Evolutionary conservation across 805 yeast genomes (phyloP).

Genomic region (Teunomyces kruisii): DNA sequence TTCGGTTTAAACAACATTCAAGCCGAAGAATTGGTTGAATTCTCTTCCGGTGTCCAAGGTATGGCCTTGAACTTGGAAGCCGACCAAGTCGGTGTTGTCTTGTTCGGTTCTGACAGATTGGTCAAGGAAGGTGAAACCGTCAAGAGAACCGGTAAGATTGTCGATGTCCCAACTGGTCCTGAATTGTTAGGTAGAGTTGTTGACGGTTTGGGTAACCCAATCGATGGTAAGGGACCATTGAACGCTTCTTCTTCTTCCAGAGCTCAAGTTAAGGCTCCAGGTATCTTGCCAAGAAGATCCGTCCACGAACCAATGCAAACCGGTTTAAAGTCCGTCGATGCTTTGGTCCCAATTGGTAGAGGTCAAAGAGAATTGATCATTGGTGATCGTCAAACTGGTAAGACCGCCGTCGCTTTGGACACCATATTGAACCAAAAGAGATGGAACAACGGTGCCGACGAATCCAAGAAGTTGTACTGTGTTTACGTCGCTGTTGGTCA

Average conservation of each 20-base stretch:
- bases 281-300: conserved; percentile 98
- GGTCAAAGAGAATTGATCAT: conserved; percentile 99
- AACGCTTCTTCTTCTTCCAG: conserved; percentile 79
- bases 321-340: conserved; percentile 98
- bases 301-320: conserved; percentile 99
- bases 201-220: conserved; percentile 98
- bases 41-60: conserved; percentile 99
- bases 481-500: conserved; percentile 99
- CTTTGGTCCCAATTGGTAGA: conserved; percentile 99
- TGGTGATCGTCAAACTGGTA: conserved; percentile 99
- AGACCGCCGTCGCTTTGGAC: conserved; percentile 98
- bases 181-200: conserved; percentile 98
- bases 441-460: conserved; percentile 95
- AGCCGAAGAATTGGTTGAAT: conserved; percentile 99
- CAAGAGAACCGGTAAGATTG: conserved; percentile 99
- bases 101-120: conserved; percentile 98
- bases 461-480: conserved; percentile 98
- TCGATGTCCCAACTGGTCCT: conserved; percentile 99
- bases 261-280: conserved; percentile 99
- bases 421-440: conserved; percentile 98
- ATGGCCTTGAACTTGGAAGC: conserved; percentile 99
- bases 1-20: conserved; percentile 99
- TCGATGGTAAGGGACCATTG: conserved; percentile 99
- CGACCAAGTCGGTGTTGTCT: conserved; percentile 99
- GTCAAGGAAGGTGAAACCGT: conserved; percentile 99